Percentiles rank a stretch among this genome's conserved stretches.
These are phyloP conservation scores for Moricandia arvensis DNA, from an alignment of 345 rosid species.

Conservation along the genomic window DNA sequence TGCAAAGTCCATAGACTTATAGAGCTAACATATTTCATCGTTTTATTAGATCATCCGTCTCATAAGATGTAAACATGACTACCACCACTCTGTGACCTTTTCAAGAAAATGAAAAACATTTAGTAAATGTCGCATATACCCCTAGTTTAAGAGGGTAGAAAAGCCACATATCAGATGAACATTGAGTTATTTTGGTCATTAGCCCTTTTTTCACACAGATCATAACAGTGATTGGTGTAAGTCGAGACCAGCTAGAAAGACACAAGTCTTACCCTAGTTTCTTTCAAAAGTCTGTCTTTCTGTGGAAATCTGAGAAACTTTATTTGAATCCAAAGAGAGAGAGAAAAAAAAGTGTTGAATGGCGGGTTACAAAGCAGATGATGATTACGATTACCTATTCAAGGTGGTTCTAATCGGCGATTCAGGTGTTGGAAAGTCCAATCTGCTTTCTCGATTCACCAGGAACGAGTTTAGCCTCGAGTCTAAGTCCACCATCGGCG, in stretches of 20 bases:
- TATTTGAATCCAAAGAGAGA: slow-evolving; percentile 30
- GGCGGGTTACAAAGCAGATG: slow-evolving; percentile 93
- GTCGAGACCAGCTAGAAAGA: slow-evolving; percentile 26
- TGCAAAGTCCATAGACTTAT: too few species aligned
- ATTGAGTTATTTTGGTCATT: background rate
- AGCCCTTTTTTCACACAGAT: background rate
- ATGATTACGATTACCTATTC: slow-evolving; percentile 93
- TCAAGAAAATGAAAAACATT: slow-evolving; percentile 22
- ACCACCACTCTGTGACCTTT: slow-evolving; percentile 31
- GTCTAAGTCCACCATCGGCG: slow-evolving; percentile 91
- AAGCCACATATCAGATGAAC: background rate
- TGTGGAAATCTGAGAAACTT: background rate
- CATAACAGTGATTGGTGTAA: slow-evolving; percentile 10
- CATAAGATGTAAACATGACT: too few species aligned
- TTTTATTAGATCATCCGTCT: too few species aligned
- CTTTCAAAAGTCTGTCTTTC: slow-evolving; percentile 18
- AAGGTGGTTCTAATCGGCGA: slow-evolving; percentile 88
- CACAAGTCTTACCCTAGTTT: slow-evolving; percentile 32
- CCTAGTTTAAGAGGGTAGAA: background rate
- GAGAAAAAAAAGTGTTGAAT: slow-evolving; percentile 34
- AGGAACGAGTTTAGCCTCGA: slow-evolving; percentile 93
- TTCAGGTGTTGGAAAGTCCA: slow-evolving; percentile 94
- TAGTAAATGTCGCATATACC: slow-evolving; percentile 14
- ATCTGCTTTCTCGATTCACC: slow-evolving; percentile 87
- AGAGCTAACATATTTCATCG: too few species aligned